phyloP scores from a whole-genome alignment of 75 land plant species.

The Pseudotsuga menziesii region DNA sequence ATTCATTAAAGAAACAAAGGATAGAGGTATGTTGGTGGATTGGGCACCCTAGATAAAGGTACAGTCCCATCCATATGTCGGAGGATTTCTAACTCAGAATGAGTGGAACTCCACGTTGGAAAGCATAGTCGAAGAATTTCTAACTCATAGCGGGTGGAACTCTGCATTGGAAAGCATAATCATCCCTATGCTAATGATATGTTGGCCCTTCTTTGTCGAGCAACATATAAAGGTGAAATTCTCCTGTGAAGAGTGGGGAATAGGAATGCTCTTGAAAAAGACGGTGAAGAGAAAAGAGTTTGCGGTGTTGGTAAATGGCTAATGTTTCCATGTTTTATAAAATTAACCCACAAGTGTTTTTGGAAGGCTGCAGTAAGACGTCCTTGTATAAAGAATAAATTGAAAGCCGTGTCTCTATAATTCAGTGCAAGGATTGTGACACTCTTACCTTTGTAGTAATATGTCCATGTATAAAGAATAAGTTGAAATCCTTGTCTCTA shows the following conservation, averaged over 20 bases:
- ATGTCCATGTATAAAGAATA: no score
- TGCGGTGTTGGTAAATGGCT: constrained; percentile 5
- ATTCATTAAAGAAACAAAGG: constrained; percentile 18
- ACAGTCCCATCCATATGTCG: constrained; percentile 47
- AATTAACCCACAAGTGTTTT: no score
- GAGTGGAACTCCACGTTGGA: constrained; percentile 86
- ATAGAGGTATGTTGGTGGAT: constrained; percentile 32
- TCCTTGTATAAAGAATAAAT: no score
- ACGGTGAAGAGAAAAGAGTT: constrained; percentile 16
- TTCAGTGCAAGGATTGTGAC: no score
- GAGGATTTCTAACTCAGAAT: constrained; percentile 67
- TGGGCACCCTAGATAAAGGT: constrained; percentile 78
- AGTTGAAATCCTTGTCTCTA: no score
- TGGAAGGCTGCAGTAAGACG: no score
- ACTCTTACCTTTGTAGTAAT: no score
- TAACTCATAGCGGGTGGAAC: constrained; percentile 88
- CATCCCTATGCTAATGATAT: constrained; percentile 51
- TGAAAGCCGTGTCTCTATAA: no score
- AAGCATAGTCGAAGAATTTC: constrained; percentile 43
- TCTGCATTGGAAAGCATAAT: constrained; percentile 50
- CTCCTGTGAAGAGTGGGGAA: constrained; percentile 29
- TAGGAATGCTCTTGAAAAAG: constrained; percentile 25
- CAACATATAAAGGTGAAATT: constrained; percentile 19
- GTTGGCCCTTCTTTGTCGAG: constrained; percentile 62
- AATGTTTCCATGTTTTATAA: no score